phyloP scores from a whole-genome alignment of 805 yeast species.

The Kluyveromyces aestuarii region DNA sequence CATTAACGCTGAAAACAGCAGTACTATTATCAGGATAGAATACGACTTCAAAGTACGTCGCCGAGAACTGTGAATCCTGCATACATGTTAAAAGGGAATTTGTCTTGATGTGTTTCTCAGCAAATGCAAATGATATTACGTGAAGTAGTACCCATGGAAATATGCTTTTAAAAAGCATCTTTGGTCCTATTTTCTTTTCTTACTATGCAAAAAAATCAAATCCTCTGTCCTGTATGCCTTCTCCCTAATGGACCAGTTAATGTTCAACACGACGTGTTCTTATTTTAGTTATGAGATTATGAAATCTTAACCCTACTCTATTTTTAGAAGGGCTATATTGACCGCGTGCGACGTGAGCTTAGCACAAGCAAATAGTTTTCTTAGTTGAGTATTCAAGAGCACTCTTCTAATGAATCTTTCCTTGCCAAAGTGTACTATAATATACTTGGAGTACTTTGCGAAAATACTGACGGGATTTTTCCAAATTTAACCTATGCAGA shows the following conservation, averaged over 20 bases:
- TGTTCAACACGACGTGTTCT: too few relatives aligned
- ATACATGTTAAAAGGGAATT: conserved; percentile 83
- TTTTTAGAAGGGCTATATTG: too few relatives aligned
- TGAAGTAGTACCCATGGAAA: background rate
- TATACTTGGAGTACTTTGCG: too few relatives aligned
- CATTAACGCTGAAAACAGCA: conserved; percentile 60
- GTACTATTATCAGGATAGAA: conserved; percentile 59
- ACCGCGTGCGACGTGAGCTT: too few relatives aligned
- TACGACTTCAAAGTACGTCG: conserved; percentile 69
- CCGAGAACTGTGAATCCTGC: conserved; percentile 80
- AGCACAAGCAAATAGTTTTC: too few relatives aligned
- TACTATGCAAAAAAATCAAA: background rate
- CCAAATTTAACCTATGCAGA: background rate
- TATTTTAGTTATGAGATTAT: too few relatives aligned
- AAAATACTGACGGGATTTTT: background rate
- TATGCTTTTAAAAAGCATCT: background rate
- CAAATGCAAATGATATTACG: background rate
- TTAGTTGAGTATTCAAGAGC: background rate
- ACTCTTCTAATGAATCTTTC: background rate
- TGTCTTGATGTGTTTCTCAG: conserved; percentile 33
- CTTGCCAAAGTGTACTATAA: background rate
- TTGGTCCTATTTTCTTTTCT: background rate
- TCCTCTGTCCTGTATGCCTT: too few relatives aligned
- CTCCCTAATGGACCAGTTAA: too few relatives aligned
- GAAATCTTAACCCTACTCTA: too few relatives aligned